phyloP scores from a whole-genome alignment of 2,329 filamentous ascomycete species.

The Lachnellula subtilissima region DNA sequence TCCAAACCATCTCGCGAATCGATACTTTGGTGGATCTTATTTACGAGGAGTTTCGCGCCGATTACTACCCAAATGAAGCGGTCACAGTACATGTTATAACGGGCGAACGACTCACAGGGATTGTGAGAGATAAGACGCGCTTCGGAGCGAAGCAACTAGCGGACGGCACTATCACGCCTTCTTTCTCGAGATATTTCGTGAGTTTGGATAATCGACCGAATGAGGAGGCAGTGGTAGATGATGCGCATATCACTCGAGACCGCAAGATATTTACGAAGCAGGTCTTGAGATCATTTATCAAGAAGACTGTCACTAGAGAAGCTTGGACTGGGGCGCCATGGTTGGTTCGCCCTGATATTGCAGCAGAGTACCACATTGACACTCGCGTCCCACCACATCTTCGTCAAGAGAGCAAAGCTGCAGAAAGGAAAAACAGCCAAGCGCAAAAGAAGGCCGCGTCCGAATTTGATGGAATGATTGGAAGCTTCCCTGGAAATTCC shows the following conservation, averaged over 20 bases:
- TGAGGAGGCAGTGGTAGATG: conserved; percentile 73
- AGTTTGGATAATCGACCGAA: conserved; percentile 63
- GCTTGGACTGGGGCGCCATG: conserved; percentile 95
- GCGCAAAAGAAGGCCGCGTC: conserved; percentile 49
- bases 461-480: conserved; percentile 33
- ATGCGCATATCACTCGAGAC: conserved; percentile 78
- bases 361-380: conserved; percentile 77
- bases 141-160: conserved; percentile 59
- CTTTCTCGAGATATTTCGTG: conserved; percentile 77
- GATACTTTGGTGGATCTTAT: conserved; percentile 70
- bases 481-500: conserved; percentile 36
- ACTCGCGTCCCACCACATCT: conserved; percentile 81
- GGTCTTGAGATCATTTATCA: conserved; percentile 88
- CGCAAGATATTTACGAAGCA: conserved; percentile 92
- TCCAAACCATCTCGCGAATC: conserved; percentile 81
- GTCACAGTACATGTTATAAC: conserved; percentile 69
- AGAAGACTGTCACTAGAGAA: conserved; percentile 87
- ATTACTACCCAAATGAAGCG: conserved; percentile 85
- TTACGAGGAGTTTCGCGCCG: conserved; percentile 76
- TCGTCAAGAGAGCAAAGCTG: conserved; percentile 72
- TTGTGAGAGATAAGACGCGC: conserved; percentile 79
- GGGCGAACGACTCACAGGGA: conserved; percentile 65
- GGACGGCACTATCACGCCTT: conserved; percentile 65
- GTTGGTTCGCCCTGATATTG: conserved; percentile 85
- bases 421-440: conserved; percentile 69